These are phyloP conservation scores for Podila horticola DNA, from an alignment of 192 early-diverging fungal species.

Conservation along the genomic window DNA sequence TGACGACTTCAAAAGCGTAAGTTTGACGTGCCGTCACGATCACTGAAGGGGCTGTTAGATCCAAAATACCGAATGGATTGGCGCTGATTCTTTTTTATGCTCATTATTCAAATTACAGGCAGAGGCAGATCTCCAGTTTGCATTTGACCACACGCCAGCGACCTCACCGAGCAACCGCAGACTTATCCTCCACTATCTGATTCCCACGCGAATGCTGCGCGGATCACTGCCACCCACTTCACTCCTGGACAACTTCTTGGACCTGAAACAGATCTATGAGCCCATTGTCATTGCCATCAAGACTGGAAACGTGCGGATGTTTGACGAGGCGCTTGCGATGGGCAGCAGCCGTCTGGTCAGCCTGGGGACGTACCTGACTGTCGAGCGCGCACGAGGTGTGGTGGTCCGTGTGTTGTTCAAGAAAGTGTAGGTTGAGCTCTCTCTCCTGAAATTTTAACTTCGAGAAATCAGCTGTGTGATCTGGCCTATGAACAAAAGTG, in stretches of 20 bases:
- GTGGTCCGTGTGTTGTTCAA: slow-evolving; percentile 81
- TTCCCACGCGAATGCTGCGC: slow-evolving; percentile 80
- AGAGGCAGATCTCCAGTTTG: slow-evolving; percentile 47
- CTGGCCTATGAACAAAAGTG: background rate
- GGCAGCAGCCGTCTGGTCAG: slow-evolving; percentile 69
- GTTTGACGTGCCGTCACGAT: background rate
- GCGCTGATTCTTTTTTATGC: slow-evolving; percentile 6
- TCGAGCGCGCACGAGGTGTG: slow-evolving; percentile 80
- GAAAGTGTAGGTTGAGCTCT: slow-evolving; percentile 69
- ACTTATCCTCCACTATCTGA: slow-evolving; percentile 83
- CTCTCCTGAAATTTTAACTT: background rate
- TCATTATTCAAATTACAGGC: slow-evolving; percentile 11
- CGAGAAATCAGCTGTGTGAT: too few species aligned
- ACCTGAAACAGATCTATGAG: slow-evolving; percentile 68
- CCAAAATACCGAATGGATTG: background rate
- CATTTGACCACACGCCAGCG: slow-evolving; percentile 52
- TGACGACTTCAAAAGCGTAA: slow-evolving; percentile 79
- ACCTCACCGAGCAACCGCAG: slow-evolving; percentile 48
- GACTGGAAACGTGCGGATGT: slow-evolving; percentile 77
- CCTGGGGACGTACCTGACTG: slow-evolving; percentile 81
- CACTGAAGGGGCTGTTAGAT: background rate
- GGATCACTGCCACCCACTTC: slow-evolving; percentile 74
- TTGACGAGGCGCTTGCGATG: slow-evolving; percentile 71
- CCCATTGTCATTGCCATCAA: slow-evolving; percentile 73
- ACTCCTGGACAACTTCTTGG: slow-evolving; percentile 72